Evolutionary conservation across 2,329 filamentous ascomycete genomes (phyloP).

Genomic region (Cyphellophora europaea): DNA sequence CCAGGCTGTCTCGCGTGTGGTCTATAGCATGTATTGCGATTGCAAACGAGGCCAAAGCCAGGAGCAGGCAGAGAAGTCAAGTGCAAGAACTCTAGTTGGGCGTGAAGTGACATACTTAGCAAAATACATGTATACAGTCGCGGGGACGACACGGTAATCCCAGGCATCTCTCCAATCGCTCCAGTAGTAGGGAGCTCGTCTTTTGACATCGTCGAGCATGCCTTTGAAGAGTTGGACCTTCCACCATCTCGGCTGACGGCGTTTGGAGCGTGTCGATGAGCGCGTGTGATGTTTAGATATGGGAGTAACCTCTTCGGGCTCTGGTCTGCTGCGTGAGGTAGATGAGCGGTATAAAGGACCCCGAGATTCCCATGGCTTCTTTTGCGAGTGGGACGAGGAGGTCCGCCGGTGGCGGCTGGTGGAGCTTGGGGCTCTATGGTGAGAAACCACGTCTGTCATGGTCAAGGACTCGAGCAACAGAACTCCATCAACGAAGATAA

Average conservation of each 20-base stretch:
- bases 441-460: too few species aligned
- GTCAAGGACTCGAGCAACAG: too few species aligned
- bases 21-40: too few species aligned
- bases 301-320: constrained; percentile 15
- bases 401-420: constrained; percentile 12
- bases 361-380: constrained; percentile 14
- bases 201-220: constrained; percentile 68
- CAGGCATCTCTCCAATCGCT: constrained; percentile 82
- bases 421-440: too few species aligned
- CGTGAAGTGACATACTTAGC: constrained; percentile 67
- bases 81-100: too few species aligned
- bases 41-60: too few species aligned
- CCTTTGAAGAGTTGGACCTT: constrained; percentile 65
- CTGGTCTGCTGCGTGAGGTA: constrained; percentile 4
- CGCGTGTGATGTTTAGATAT: constrained; percentile 12
- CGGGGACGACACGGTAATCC: constrained; percentile 82
- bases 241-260: constrained; percentile 53
- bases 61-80: too few species aligned
- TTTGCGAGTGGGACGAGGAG: constrained; percentile 13
- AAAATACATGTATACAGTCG: constrained; percentile 91
- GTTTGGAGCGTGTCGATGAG: constrained; percentile 12
- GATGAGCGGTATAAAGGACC: constrained; percentile 10
- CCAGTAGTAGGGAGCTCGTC: constrained; percentile 65
- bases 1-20: too few species aligned
- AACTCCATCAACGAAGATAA: too few species aligned